phyloP scores from a whole-genome alignment of 164 flowering plant genomes.

The Vitis amurensis region DNA sequence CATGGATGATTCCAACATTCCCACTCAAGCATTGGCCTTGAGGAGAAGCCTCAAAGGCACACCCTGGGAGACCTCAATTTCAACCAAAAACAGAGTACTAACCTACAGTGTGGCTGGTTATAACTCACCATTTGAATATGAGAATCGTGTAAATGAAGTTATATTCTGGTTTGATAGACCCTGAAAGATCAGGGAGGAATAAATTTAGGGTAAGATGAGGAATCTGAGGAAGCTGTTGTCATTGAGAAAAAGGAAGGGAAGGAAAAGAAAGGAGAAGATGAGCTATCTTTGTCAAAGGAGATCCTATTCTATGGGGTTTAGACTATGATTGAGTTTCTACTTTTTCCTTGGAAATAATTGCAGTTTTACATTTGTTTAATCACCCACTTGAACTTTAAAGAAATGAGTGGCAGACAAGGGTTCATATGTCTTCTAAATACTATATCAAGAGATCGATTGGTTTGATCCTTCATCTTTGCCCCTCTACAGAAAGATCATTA shows the following conservation, averaged over 20 bases:
- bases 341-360: background rate
- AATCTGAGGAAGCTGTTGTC: no score
- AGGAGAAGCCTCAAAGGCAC: slow-evolving; percentile 21
- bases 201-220: no score
- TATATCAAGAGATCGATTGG: background rate
- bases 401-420: slow-evolving; percentile 4
- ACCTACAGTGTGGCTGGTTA: slow-evolving; percentile 22
- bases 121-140: slow-evolving; percentile 19
- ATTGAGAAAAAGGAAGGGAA: no score
- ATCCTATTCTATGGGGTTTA: background rate
- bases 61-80: slow-evolving; percentile 10
- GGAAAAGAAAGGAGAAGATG: background rate
- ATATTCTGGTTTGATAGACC: slow-evolving; percentile 14
- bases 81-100: background rate
- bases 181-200: no score
- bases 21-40: slow-evolving; percentile 13
- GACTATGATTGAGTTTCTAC: background rate
- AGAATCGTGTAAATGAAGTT: slow-evolving; percentile 26
- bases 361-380: slow-evolving; percentile 5
- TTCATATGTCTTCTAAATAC: background rate
- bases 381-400: slow-evolving; percentile 5
- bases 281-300: background rate
- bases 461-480: background rate
- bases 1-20: slow-evolving; percentile 18
- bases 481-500: background rate